Base-by-base conservation (phyloP, 352 stramenopile species). In the Globisporangium sylvaticum region DNA sequence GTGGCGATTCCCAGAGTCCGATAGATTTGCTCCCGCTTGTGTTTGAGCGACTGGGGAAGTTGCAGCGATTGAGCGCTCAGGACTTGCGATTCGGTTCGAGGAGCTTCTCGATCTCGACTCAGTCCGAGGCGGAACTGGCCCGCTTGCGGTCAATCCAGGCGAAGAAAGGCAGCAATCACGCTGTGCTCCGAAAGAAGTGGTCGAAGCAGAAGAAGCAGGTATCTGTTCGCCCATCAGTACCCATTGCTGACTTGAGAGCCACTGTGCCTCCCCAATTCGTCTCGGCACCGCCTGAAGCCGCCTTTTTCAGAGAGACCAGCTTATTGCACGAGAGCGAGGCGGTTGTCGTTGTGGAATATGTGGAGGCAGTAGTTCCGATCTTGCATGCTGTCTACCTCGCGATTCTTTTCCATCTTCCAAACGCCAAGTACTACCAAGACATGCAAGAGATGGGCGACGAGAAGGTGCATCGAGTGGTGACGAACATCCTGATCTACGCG, bases 331-430 rank as follows among this genome's bases (percentile, higher is more conserved):
- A 22, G 7, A 64, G 32, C 57, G 34, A 63, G 34, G n/a, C 31
- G 8, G 34, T 42, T 0, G 57, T 18, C 0, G 34, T 54, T 9
- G 65, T 76, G 37, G 74, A 80, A 65, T 79, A 80, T 58, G 67
- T 77, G 65, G 75, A 82, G 68, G 67, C 58, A 22, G 46, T 78
- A 14, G 70, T 79, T 46, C 72, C 72, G 14, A 9, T 78, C 8
- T 7, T 78, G 20, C 74, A 70, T 27, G 64, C 68, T 4, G n/a
- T 67, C 34, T 72, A 75, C 58, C 73, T 74, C 18, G 18, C 74
- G 25, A 53, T 77, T 25, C 61, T 86, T 0, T 67, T 69, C 46
- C 12, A 72, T 4, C 58, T 82, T 5, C 74, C 74, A 4, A 75
- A 73, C 42, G 70, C 56, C 5, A 29, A 37, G 15, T 84, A 81